Evolutionary conservation across 2,329 filamentous ascomycete species (phyloP).

Genomic region (Fusarium anthophilum): DNA sequence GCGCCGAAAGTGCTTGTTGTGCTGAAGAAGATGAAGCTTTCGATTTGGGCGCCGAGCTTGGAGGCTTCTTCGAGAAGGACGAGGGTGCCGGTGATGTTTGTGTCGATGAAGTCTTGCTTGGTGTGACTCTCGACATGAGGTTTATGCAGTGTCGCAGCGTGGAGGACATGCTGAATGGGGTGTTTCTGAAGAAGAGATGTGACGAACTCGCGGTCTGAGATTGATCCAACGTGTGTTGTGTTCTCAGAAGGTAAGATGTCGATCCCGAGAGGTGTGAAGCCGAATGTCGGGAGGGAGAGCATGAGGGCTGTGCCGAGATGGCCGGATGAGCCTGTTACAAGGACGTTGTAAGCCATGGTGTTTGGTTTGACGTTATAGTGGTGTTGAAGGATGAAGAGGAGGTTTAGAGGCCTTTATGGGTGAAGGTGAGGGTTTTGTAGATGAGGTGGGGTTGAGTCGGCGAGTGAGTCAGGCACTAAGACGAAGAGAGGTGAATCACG

Average conservation of each 20-base stretch:
- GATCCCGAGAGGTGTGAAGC: slow-evolving; percentile 54
- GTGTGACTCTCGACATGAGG: slow-evolving; percentile 57
- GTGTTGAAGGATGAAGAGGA: not conserved
- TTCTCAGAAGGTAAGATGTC: slow-evolving; percentile 53
- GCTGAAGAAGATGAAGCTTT: slow-evolving; percentile 57
- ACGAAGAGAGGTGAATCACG: not conserved
- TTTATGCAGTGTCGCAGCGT: slow-evolving; percentile 59
- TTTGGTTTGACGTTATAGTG: too few relatives aligned
- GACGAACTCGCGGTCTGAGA: slow-evolving; percentile 50
- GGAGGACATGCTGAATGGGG: slow-evolving; percentile 53
- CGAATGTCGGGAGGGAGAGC: slow-evolving; percentile 51
- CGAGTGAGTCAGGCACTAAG: slow-evolving; percentile 29
- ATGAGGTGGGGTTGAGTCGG: slow-evolving; percentile 20
- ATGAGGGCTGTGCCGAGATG: slow-evolving; percentile 58
- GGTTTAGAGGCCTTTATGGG: not conserved
- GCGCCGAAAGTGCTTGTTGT: slow-evolving; percentile 58
- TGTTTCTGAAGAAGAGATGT: slow-evolving; percentile 44
- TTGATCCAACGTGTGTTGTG: slow-evolving; percentile 50
- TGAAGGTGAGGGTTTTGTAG: slow-evolving; percentile 22
- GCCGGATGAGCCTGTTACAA: slow-evolving; percentile 58
- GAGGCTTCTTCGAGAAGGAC: slow-evolving; percentile 53
- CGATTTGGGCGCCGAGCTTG: slow-evolving; percentile 35
- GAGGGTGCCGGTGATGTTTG: slow-evolving; percentile 56
- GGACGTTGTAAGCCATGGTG: slow-evolving; percentile 45
- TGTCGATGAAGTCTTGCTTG: slow-evolving; percentile 55